These are phyloP conservation scores for Rhizopus stolonifer DNA, from an alignment of 371 early-diverging fungal species.

Conservation along the genomic window DNA sequence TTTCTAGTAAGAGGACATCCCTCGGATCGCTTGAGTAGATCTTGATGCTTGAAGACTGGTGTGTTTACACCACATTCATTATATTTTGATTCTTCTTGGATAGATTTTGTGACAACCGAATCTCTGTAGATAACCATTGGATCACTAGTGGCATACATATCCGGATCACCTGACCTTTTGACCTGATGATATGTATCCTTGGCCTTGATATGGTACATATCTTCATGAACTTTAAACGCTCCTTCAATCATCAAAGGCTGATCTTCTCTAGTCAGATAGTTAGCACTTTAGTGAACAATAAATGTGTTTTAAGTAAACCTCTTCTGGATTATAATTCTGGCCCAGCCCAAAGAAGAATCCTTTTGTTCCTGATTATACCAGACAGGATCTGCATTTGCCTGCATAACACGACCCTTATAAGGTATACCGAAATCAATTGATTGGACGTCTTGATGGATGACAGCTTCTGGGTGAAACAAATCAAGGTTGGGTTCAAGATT, in stretches of 20 bases:
- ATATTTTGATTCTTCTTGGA: neutral
- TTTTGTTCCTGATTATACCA: too few species aligned
- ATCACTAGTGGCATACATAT: conserved; percentile 6
- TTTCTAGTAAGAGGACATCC: conserved; percentile 26
- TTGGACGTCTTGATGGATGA: neutral
- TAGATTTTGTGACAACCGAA: conserved; percentile 44
- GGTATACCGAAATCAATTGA: neutral
- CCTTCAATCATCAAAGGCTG: conserved; percentile 58
- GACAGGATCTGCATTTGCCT: too few species aligned
- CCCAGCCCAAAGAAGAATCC: conserved; percentile 76
- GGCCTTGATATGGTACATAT: conserved; percentile 66
- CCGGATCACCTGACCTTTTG: conserved; percentile 60
- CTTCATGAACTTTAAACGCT: conserved; percentile 53
- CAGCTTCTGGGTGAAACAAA: conserved; percentile 70
- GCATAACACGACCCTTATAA: too few species aligned
- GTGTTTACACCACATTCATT: conserved; percentile 25
- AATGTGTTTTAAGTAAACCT: conserved; percentile 8
- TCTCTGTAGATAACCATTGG: conserved; percentile 68
- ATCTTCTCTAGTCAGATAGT: conserved; percentile 15
- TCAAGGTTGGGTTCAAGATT: conserved; percentile 73
- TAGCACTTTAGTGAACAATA: neutral
- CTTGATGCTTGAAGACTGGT: neutral
- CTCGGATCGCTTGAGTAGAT: conserved; percentile 3
- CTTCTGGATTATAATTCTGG: conserved; percentile 53
- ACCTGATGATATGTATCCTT: conserved; percentile 52